Conservation (phyloP, 352 stramenopile genomes). For the Pythium folliculosum region DNA sequence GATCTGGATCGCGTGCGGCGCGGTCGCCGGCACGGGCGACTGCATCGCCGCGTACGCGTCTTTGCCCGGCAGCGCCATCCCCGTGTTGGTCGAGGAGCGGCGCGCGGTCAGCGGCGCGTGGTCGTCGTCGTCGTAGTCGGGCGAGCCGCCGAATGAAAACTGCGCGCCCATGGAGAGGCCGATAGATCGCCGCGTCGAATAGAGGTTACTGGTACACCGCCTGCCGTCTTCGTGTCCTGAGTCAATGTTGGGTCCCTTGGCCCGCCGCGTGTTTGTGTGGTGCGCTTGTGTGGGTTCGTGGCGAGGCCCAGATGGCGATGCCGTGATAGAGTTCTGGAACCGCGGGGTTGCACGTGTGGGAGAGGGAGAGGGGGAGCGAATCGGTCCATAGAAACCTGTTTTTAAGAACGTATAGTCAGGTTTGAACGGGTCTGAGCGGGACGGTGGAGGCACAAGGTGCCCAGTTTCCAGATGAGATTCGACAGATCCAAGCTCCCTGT, state of each 20-base stretch:
- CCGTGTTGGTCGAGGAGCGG: not conserved
- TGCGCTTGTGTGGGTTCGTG: conserved; percentile 5
- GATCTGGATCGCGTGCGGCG: conserved; percentile 23
- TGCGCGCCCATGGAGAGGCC: conserved; percentile 23
- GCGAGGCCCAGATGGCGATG: conserved; percentile 3
- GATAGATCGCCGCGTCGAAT: no score
- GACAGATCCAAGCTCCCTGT: not conserved
- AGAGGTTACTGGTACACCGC: no score
- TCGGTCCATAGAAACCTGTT: conserved; percentile 14
- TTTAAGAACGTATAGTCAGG: conserved; percentile 2
- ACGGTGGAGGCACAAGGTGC: no score
- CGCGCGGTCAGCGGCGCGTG: conserved; percentile 7
- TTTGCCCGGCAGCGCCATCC: conserved; percentile 6
- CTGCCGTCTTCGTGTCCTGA: no score
- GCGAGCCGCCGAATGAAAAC: conserved; percentile 27
- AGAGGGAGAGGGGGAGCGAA: not conserved
- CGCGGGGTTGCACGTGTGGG: not conserved
- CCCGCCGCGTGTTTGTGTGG: not conserved
- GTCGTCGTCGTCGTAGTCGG: conserved; percentile 24
- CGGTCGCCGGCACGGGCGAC: conserved; percentile 22
- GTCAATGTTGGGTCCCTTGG: not conserved
- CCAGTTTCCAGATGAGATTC: no score
- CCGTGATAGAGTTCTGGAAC: conserved; percentile 4
- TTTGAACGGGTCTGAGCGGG: no score
- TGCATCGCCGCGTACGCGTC: conserved; percentile 28